A percentile compares a stretch with the other conserved stretches of the same genome.
These are phyloP conservation scores for Mycena alexandri DNA, from an alignment of 768 basidiomycete genomes.

Conservation along the genomic window DNA sequence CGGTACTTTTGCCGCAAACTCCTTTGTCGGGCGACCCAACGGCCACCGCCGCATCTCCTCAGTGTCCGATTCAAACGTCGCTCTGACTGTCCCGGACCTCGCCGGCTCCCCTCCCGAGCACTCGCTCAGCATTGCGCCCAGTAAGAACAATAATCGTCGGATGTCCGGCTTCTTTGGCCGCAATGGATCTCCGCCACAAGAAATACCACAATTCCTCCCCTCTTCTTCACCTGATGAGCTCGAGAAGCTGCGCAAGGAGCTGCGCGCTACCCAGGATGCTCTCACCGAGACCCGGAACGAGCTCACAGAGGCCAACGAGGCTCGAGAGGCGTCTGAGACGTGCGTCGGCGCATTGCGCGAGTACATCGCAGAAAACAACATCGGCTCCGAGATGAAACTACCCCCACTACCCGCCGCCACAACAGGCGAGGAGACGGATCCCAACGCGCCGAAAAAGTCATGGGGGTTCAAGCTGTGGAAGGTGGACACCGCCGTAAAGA, in stretches of 20 bases:
- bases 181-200: slow-evolving; percentile 53
- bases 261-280: slow-evolving; percentile 67
- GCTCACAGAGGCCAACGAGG: slow-evolving; percentile 83
- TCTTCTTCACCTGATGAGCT: slow-evolving; percentile 55
- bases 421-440: slow-evolving; percentile 48
- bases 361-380: slow-evolving; percentile 82
- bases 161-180: slow-evolving; percentile 69
- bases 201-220: neutral
- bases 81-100: slow-evolving; percentile 46
- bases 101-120: slow-evolving; percentile 50
- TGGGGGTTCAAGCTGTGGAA: slow-evolving; percentile 82
- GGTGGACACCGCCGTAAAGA: slow-evolving; percentile 50
- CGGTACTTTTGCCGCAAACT: slow-evolving; percentile 54
- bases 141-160: slow-evolving; percentile 46
- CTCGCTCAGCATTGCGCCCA: slow-evolving; percentile 1
- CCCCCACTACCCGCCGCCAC: slow-evolving; percentile 58
- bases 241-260: slow-evolving; percentile 71
- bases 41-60: slow-evolving; percentile 82
- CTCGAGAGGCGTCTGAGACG: slow-evolving; percentile 86
- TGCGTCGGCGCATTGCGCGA: slow-evolving; percentile 86
- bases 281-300: slow-evolving; percentile 76
- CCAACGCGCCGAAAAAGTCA: slow-evolving; percentile 45
- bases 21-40: slow-evolving; percentile 55
- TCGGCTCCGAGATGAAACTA: slow-evolving; percentile 60
- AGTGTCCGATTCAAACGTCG: slow-evolving; percentile 71